Base-by-base conservation (phyloP, 2,329 filamentous ascomycete species). In the Fusarium staphyleae region DNA sequence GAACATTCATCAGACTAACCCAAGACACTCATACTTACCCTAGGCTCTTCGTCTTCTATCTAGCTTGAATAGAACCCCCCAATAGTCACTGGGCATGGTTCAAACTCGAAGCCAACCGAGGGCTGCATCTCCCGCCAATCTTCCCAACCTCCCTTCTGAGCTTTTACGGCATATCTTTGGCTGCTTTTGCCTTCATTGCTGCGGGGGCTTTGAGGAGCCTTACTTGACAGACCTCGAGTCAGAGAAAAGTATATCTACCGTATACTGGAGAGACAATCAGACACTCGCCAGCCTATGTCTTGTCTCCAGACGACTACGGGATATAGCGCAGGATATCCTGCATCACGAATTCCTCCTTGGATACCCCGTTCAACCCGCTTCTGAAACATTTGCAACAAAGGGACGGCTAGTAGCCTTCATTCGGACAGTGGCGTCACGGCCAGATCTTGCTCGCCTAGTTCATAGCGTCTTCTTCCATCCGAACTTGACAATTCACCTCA, bases 161-260 rank as follows among this genome's bases (percentile, higher is more conserved):
- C n/a, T 62, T 7, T 26, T 64, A 6, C 12, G 40, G 13, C 33
- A 50, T 10, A 51, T 63, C 15, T 53, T 64, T 32, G 42, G 42
- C 2, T 45, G 53, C 18, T 56, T 59, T n/a, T 62, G 50, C 34
- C 15, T 52, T 8, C 61, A 64, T 39, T 62, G 55, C 33, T 35
- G 35, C 7, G 35, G 42, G 3, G 45, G 42, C 4, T 47, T 39
- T 30, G 22, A 34, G 5, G 54, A 57, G 8, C 54, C 54, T 16
- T 18, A 41, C 6, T 18, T 26, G 2, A 18, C 30, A 9, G 44
- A 60, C 8, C 5, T 34, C 22, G 10, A 18, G 3, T n/a, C 28
- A 16, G 29, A 11, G 41, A 12, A 36, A 22, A 30, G 24, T 14
- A 14, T 18, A 19, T 14, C 37, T 22, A 14, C 30, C 18, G 22